Conservation (phyloP, 306 rosid genomes). For the Trifolium pratense region DNA sequence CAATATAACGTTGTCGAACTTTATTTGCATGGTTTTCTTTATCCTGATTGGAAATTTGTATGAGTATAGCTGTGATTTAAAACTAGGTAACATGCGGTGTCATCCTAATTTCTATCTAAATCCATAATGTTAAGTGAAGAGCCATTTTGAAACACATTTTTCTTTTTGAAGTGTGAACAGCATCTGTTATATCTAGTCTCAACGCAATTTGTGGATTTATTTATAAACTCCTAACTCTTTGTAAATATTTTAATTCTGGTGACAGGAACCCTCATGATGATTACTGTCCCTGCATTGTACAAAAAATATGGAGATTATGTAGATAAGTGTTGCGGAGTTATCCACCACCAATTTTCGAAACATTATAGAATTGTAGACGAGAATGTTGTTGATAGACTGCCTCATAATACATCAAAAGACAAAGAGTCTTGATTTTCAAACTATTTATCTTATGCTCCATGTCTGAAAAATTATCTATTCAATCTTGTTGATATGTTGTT, state of each 20-base stretch:
- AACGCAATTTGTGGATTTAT: not conserved
- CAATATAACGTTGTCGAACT: conserved; percentile 19
- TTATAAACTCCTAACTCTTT: conserved; percentile 1
- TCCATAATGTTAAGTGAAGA: conserved; percentile 16
- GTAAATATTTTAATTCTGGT: conserved; percentile 38
- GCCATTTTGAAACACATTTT: not conserved
- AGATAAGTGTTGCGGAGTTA: conserved; percentile 64
- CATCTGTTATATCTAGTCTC: conserved; percentile 17
- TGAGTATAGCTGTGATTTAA: conserved; percentile 9
- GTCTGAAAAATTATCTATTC: conserved; percentile 22
- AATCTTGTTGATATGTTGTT: not conserved
- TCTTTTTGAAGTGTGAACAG: not conserved
- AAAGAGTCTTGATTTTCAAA: conserved; percentile 58
- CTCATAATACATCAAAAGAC: conserved; percentile 64
- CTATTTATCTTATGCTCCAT: conserved; percentile 26
- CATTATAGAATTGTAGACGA: conserved; percentile 86
- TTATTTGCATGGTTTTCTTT: conserved; percentile 6
- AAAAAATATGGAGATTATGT: conserved; percentile 58
- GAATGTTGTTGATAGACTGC: conserved; percentile 69
- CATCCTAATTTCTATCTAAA: conserved; percentile 16
- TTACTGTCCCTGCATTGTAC: conserved; percentile 82
- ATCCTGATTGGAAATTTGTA: conserved; percentile 25
- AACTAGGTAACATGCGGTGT: not conserved
- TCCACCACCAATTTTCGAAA: conserved; percentile 76
- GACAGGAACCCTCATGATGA: conserved; percentile 70